Percentiles rank a stretch among this genome's conserved stretches.
These are phyloP conservation scores for Aureobasidium sp. DNA, from an alignment of 2,329 filamentous ascomycete genomes.

Conservation along the genomic window DNA sequence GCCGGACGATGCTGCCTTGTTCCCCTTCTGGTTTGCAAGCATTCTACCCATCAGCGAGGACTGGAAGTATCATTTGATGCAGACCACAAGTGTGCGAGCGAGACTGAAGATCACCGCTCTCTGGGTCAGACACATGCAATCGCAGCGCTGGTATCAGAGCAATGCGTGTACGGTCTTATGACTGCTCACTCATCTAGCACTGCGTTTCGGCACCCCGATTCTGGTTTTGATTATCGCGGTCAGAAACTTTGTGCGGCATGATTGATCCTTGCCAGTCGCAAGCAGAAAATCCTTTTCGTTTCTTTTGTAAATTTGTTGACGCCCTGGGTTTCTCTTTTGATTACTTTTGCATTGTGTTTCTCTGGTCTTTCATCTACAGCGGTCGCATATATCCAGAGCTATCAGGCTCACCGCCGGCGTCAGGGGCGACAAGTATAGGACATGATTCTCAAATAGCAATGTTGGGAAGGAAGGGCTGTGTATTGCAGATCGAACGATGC, in stretches of 20 bases:
- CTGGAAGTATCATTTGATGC: slow-evolving; percentile 71
- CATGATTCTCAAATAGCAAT: background rate
- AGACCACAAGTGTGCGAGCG: slow-evolving; percentile 68
- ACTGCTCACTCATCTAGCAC: slow-evolving; percentile 26
- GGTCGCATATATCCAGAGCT: slow-evolving; percentile 17
- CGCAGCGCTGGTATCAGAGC: slow-evolving; percentile 56
- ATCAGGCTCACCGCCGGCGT: slow-evolving; percentile 14
- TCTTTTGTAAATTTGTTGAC: slow-evolving; percentile 1
- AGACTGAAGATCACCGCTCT: slow-evolving; percentile 73
- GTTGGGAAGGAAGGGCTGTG: background rate
- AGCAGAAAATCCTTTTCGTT: background rate
- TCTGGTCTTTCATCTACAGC: slow-evolving; percentile 11
- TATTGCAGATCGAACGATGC: background rate
- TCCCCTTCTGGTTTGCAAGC: slow-evolving; percentile 87
- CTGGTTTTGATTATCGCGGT: slow-evolving; percentile 24
- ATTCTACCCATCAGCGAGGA: slow-evolving; percentile 69
- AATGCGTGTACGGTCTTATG: slow-evolving; percentile 37
- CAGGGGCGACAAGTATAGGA: slow-evolving; percentile 5
- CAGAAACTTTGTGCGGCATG: slow-evolving; percentile 1
- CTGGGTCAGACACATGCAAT: slow-evolving; percentile 71
- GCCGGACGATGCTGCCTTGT: slow-evolving; percentile 66
- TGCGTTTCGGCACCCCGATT: slow-evolving; percentile 25
- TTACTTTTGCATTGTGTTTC: too few relatives aligned
- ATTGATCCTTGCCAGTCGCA: background rate
- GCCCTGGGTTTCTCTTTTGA: background rate